Evolutionary conservation across 2,329 filamentous ascomycete species (phyloP), one percentile per base, ranked within the genome.

Genomic region (Podosphaera xanthii): DNA sequence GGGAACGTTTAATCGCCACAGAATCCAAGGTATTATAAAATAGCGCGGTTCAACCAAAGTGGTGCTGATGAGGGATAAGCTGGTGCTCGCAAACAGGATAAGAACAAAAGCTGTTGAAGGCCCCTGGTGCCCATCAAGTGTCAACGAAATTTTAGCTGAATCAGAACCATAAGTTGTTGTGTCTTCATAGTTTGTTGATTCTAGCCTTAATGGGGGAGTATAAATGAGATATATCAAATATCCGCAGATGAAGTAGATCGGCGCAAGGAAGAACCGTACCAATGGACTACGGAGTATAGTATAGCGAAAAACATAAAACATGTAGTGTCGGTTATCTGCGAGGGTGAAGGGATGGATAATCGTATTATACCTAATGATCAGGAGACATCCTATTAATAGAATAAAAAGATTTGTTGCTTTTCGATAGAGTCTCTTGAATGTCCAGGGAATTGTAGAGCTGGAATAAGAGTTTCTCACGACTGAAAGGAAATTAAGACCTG

Each of bases 31-130:
- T 10, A 96, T 76, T 68, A 98, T 94, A 70, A 95, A 95, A 71
- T 98, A 98, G 12, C 92, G 80, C 12, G 92, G 92, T 70, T 98
- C 92, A 8, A 98, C 91, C 0, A 98, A 77, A 0, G 92, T 90
- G 0, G 92, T 90, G 0, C 88, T 92, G 59, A 95, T 73, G 10
- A 98, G 78, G 0, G 87, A 91, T 2, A 95, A 75, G 0, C 83
- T 68, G 0, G 89, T 89, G 0, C 90, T 78, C 3, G 82, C 72
- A 6, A 95, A 70, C 62, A 80, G 76, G 33, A 83, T 71, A 35
- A 83, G 69, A 1, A 72, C 72, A 1, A 76, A 80, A 0, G 79
- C 81, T 0, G 76, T 75, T 1, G 71, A 66, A 0, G 73, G 70
- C n/a, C 60, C 60, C 50, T 59, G 53, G 31, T 44, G 10, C 5